Conservation (phyloP, 768 basidiomycete species). For the Mycena haematopus region DNA sequence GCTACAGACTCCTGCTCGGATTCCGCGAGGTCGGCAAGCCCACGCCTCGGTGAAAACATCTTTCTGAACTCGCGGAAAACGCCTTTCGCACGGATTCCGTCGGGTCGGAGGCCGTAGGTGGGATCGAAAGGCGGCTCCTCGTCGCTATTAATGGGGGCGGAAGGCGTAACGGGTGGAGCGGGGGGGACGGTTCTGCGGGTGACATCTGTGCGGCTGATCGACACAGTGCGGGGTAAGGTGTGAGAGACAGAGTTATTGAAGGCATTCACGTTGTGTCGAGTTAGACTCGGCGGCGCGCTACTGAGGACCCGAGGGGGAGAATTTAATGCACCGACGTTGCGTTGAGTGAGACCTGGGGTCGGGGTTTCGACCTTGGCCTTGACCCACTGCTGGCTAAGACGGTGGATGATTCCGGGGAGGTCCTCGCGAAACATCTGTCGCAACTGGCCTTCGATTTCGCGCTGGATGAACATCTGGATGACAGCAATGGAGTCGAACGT, state of each 20-base stretch:
- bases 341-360: constrained; percentile 18
- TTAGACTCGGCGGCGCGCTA: constrained; percentile 29
- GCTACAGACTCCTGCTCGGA: constrained; percentile 52
- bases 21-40: constrained; percentile 83
- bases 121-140: constrained; percentile 69
- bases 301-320: constrained; percentile 1
- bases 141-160: constrained; percentile 64
- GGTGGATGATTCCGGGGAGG: constrained; percentile 94
- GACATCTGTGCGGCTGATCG: constrained; percentile 25
- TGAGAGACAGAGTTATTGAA: constrained; percentile 20
- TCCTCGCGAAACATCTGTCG: constrained; percentile 99
- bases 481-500: constrained; percentile 98
- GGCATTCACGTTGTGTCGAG: constrained; percentile 29
- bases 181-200: constrained; percentile 38
- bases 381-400: constrained; percentile 95
- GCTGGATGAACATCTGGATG: constrained; percentile 96
- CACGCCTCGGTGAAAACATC: constrained; percentile 70
- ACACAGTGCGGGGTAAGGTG: constrained; percentile 22
- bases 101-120: constrained; percentile 93
- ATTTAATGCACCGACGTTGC: constrained; percentile 18
- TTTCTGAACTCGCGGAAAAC: constrained; percentile 80
- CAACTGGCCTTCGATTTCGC: constrained; percentile 95
- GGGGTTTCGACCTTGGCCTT: constrained; percentile 83
- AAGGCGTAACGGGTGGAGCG: constrained; percentile 52
- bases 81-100: constrained; percentile 86